These are phyloP conservation scores for Solanum hybrid DNA, from an alignment of 305 asterid species.

Conservation along the genomic window DNA sequence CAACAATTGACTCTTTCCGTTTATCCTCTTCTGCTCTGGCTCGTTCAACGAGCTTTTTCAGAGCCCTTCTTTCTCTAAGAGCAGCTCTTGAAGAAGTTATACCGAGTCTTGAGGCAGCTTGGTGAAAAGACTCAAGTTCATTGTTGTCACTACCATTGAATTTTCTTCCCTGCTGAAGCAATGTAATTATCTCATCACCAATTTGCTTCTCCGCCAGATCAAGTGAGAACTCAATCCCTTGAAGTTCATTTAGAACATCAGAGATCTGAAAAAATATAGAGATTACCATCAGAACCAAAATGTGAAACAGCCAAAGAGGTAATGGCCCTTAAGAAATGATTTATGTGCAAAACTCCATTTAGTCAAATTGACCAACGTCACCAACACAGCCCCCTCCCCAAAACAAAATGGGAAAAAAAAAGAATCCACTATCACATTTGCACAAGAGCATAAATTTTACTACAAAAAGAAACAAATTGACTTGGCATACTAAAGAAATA, in stretches of 20 bases:
- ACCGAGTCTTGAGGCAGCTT: constrained; percentile 75
- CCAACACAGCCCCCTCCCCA: background rate
- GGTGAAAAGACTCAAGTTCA: constrained; percentile 91
- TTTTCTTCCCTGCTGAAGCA: constrained; percentile 92
- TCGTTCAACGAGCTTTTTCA: constrained; percentile 83
- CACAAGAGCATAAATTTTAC: constrained; percentile 4
- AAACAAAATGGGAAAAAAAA: background rate
- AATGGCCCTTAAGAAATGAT: background rate
- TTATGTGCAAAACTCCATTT: background rate
- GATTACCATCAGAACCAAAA: constrained; percentile 13
- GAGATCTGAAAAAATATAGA: constrained; percentile 48
- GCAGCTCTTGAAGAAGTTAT: constrained; percentile 96
- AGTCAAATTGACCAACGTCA: background rate
- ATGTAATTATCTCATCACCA: constrained; percentile 76
- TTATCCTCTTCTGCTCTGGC: constrained; percentile 96
- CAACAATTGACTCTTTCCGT: constrained; percentile 89
- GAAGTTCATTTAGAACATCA: constrained; percentile 58
- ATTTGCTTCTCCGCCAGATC: constrained; percentile 80
- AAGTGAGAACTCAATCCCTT: constrained; percentile 65
- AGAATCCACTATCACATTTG: background rate
- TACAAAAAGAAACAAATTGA: background rate
- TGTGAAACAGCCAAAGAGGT: background rate
- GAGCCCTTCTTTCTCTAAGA: constrained; percentile 90
- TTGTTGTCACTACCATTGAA: constrained; percentile 61
- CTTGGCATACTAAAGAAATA: background rate